Evolutionary conservation across 2,329 filamentous ascomycete genomes (phyloP), one percentile per base, ranked within the genome.

Genomic region (Aspergillus clavatus): DNA sequence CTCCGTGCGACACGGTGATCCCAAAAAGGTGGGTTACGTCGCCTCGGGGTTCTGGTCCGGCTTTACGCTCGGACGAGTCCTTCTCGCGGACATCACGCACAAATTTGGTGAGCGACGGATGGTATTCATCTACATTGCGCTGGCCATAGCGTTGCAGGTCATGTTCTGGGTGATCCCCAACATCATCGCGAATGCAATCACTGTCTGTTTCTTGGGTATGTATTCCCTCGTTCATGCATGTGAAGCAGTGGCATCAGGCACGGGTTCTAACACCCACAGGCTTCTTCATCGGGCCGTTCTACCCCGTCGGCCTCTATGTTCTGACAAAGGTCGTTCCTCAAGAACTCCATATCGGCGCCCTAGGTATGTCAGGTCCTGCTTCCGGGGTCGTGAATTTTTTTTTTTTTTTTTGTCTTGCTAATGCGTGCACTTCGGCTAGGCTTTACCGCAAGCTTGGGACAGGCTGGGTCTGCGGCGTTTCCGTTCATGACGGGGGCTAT

Each of bases 241-340:
- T 19, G 31, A 12, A 12, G 14, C 3, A 7, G 2, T 33, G 29
- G 19, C 22, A 24, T 47, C 26, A n/a, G n/a, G n/a, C n/a, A n/a
- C n/a, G n/a, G n/a, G n/a, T n/a, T n/a, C 51, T 29, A 21, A 28
- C 21, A n/a, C 24, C 24, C 27, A 18, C 24, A 58, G 56, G 56
- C n/a, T 58, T 58, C 29, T 56, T 58, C 41, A 57, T 57, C 27
- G 56, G 56, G n/a, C 56, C 56, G 7, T 54, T 57, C 38, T 58
- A 58, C 43, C 56, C 56, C 16, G 56, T 58, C 23, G 54, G 56
- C 3, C 44, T 58, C 2, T 58, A 56, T 28, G 45, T 58, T 22
- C 53, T 58, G 16, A 57, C 53, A 8, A 45, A 56, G 27, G 47
- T 57, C 6, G 41, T 58, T 42, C 54, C 56, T 14, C 48, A 43